A percentile compares a stretch with the other conserved stretches of the same genome.
Evolutionary conservation across 805 yeast genomes (phyloP).

Genomic region (Kodamaea laetipori): DNA sequence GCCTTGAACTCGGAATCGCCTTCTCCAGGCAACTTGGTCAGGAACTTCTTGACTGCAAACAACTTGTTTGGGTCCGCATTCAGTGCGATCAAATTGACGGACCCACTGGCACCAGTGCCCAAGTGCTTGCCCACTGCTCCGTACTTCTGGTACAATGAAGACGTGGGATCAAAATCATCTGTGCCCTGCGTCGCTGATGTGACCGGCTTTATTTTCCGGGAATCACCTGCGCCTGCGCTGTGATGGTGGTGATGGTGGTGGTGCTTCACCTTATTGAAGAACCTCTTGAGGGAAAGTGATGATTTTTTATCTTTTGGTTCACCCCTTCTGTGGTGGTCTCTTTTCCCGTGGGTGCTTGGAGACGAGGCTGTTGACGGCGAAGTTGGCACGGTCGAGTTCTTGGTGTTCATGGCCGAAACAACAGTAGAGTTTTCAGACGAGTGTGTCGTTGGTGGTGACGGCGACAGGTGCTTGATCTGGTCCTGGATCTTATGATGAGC

Average conservation of each 20-base stretch:
- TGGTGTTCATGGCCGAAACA: neutral
- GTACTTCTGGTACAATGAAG: conserved; percentile 52
- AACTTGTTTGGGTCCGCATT: conserved; percentile 53
- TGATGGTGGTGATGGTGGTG: conserved; percentile 15
- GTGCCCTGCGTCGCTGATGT: conserved; percentile 9
- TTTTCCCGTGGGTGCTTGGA: conserved; percentile 10
- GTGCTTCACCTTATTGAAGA: conserved; percentile 50
- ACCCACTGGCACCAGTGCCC: conserved; percentile 95
- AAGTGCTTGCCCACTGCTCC: conserved; percentile 68
- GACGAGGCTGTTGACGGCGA: conserved; percentile 1
- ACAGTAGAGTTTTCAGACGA: conserved; percentile 3
- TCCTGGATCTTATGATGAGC: neutral
- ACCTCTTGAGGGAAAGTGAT: conserved; percentile 44
- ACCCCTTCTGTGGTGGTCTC: no score
- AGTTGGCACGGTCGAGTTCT: neutral
- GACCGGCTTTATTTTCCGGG: conserved; percentile 4
- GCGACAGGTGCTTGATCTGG: conserved; percentile 1
- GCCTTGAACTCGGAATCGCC: conserved; percentile 67
- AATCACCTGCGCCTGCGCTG: conserved; percentile 13
- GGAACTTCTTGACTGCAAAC: conserved; percentile 86
- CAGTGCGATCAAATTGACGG: conserved; percentile 76
- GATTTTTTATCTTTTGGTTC: no score
- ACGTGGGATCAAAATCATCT: conserved; percentile 14
- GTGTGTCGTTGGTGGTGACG: conserved; percentile 1
- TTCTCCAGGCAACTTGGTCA: conserved; percentile 65